Base-by-base conservation (phyloP, 2,329 filamentous ascomycete species). In the Colletotrichum zoysiae region DNA sequence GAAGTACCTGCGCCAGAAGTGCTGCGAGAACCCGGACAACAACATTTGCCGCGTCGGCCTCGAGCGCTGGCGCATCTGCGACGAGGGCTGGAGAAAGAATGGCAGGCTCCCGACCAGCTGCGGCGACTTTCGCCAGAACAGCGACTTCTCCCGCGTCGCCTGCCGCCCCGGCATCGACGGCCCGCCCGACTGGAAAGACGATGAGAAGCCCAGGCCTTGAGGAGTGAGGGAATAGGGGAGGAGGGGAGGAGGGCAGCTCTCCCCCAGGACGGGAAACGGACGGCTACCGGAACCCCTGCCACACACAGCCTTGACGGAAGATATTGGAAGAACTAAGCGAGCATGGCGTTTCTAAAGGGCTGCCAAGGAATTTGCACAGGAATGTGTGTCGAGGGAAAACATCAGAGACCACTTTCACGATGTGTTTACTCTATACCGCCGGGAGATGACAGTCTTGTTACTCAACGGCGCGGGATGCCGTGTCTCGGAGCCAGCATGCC, bases 141-240 rank as follows among this genome's bases (percentile, higher is more conserved):
- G 23, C n/a, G 48, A 51, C 16, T 40, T 50, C 14, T 16, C 46
- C 23, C 33, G n/a, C 9, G 18, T 51, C 7, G 60, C 60, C 16
- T 63, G 60, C 35, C 48, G 60, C 44, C 60, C 60, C 9, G 60
- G 60, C n/a, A 63, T 63, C 48, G 60, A 63, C 23, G 46, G 46
- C 35, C 60, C 60, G 8, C 11, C 33, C 4, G 46, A 63, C 60
- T 63, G 60, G 60, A 50, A 40, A 8, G 60, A 63, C n/a, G 33
- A 50, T 33, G 60, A 63, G 23, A 63, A 63, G 35, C 60, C 60
- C n/a, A 23, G 12, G 23, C n/a, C 33, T 12, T 26, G 33, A 58
- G 35, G n/a, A 16, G n/a, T 7, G 8, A 23, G 11, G n/a, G 11
- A 4, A n/a, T 1, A 20, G 20, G 8, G 44, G 8, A 11, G 44